Evolutionary conservation across 129 eudicot species (phyloP).

Genomic region (carrot (Daucus carota)): DH1_v3.0 NC_030386.2:24392001-24392500

Average conservation of each 20-base stretch:
- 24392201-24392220: neutral
- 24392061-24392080: conserved; percentile 27
- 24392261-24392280: conserved; percentile 12
- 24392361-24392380: too few relatives aligned
- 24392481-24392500: too few relatives aligned
- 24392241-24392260: neutral
- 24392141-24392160: neutral
- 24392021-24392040: neutral
- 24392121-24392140: conserved; percentile 39
- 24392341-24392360: too few relatives aligned
- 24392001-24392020: neutral
- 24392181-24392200: neutral
- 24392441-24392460: too few relatives aligned
- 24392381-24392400: too few relatives aligned
- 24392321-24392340: neutral
- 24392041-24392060: conserved; percentile 11
- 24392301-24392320: too few relatives aligned
- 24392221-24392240: neutral
- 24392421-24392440: too few relatives aligned
- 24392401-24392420: too few relatives aligned
- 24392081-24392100: conserved; percentile 42
- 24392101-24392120: conserved; percentile 45
- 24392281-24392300: neutral
- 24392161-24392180: neutral
- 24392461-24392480: too few relatives aligned